Evolutionary conservation across 768 basidiomycete species (phyloP).

Genomic region (Lactifluus piperatus): DNA sequence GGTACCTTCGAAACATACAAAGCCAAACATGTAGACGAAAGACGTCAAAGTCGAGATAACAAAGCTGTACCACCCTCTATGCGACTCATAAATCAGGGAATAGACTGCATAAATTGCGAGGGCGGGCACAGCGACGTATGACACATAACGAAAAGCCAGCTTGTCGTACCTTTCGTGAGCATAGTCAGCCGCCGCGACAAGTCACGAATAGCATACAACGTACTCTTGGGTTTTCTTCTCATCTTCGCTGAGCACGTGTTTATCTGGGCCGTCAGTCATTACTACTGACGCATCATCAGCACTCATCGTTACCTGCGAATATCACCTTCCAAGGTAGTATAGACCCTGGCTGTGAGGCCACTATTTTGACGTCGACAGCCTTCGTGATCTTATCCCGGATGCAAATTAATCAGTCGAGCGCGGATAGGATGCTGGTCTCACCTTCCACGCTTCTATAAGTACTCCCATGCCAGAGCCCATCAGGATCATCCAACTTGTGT

Average conservation of each 20-base stretch:
- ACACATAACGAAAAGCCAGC: constrained; percentile 91
- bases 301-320: constrained; percentile 56
- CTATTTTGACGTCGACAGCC: constrained; percentile 79
- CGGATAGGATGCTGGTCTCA: constrained; percentile 23
- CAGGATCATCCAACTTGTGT: constrained; percentile 98
- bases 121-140: constrained; percentile 79
- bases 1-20: constrained; percentile 50
- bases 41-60: constrained; percentile 87
- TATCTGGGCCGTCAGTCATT: constrained; percentile 43
- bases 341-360: constrained; percentile 52
- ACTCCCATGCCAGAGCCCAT: constrained; percentile 78
- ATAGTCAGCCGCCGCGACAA: not conserved
- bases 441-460: constrained; percentile 93
- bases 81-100: constrained; percentile 73
- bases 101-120: constrained; percentile 72
- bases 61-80: constrained; percentile 95
- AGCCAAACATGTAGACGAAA: constrained; percentile 95
- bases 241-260: constrained; percentile 92
- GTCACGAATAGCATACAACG: constrained; percentile 24
- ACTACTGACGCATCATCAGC: constrained; percentile 4
- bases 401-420: not conserved
- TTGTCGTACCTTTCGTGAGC: constrained; percentile 60
- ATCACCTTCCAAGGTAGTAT: constrained; percentile 69
- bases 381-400: constrained; percentile 55
- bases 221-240: constrained; percentile 98